Evolutionary conservation across 2,329 filamentous ascomycete species (phyloP), one percentile per base, ranked within the genome.

Genomic region (Aspergillus awamori): DNA sequence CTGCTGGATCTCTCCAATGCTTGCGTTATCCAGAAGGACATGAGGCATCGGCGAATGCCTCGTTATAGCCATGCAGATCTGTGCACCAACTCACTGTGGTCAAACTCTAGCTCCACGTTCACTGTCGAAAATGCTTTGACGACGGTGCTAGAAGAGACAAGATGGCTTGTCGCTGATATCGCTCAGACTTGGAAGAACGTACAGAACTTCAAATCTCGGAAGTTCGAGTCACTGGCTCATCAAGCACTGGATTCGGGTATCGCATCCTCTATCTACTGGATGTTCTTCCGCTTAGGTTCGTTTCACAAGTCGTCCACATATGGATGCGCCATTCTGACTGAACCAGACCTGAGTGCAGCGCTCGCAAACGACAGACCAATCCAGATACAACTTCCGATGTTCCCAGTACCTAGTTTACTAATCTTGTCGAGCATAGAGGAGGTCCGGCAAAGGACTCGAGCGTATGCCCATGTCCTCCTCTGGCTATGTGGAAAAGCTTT

Each of bases 251-350:
- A 59, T 8, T 59, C 64, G 28, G 49, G 63, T 41, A 55, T 74
- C 4, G 63, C 65, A n/a, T 68, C 71, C 4, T 65, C 68, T 7
- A 62, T 69, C 7, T 74, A 72, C 58, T 74, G 72, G 70, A 59
- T 73, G 51, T 65, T 68, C 52, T 20, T 71, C 48, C 65, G 72
- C 52, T 54, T 73, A 26, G 70, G 72, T 74, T 67, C 33, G 67
- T 63, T 8, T 4, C 28, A 30, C 1, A 7, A 39, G n/a, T 28
- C 5, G 2, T 13, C 8, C 20, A 2, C 43, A 11, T 15, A 5
- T 36, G 8, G 11, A 22, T 39, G 2, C 10, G 17, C 20, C 11
- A 5, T 13, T 22, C 52, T 65, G 56, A 63, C 39, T 36, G 8
- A 22, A 17, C 17, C 28, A 73, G 71, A 71, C 38, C 30, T 73